Percentiles rank a stretch among this genome's conserved stretches.
These are phyloP conservation scores for Physcomitrium patens DNA, from an alignment of 225 moss, liverwort and hornwort genomes.

Conservation along the genomic window DNA sequence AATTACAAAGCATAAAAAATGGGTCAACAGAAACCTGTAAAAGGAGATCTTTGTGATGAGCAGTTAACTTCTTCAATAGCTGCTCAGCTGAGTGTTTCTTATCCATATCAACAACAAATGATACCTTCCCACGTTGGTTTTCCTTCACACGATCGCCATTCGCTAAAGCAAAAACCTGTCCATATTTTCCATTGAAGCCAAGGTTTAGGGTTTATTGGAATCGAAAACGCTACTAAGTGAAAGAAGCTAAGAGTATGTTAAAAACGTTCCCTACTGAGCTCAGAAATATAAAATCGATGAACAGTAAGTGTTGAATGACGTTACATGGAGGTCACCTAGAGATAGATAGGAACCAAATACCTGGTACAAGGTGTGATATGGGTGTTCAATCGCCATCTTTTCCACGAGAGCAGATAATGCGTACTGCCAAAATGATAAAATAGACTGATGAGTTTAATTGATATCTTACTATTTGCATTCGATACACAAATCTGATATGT, in stretches of 20 bases:
- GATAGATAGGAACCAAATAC: slow-evolving; percentile 37
- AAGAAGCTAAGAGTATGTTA: background rate
- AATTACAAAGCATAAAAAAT: slow-evolving; percentile 11
- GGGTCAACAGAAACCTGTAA: slow-evolving; percentile 56
- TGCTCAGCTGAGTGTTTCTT: slow-evolving; percentile 92
- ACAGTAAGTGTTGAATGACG: slow-evolving; percentile 12
- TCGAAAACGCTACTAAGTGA: slow-evolving; percentile 7
- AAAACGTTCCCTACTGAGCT: slow-evolving; percentile 9
- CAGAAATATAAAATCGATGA: slow-evolving; percentile 1
- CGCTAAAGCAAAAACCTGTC: slow-evolving; percentile 87
- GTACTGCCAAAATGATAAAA: slow-evolving; percentile 52
- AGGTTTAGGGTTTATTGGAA: background rate
- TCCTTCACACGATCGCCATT: slow-evolving; percentile 99
- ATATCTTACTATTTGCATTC: background rate
- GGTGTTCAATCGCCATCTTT: slow-evolving; percentile 93
- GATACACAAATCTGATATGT: slow-evolving; percentile 2
- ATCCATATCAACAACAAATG: slow-evolving; percentile 92
- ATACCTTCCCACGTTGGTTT: slow-evolving; percentile 91
- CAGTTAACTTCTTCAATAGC: slow-evolving; percentile 63
- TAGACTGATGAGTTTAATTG: slow-evolving; percentile 19
- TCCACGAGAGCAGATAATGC: slow-evolving; percentile 76
- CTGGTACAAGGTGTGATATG: slow-evolving; percentile 98
- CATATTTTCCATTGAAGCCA: slow-evolving; percentile 27
- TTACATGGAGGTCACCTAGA: background rate
- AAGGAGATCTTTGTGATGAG: slow-evolving; percentile 63